A percentile compares a stretch with the other conserved stretches of the same genome.
phyloP scores from a whole-genome alignment of 2,329 filamentous ascomycete species.

The Fusarium sp. region DNA sequence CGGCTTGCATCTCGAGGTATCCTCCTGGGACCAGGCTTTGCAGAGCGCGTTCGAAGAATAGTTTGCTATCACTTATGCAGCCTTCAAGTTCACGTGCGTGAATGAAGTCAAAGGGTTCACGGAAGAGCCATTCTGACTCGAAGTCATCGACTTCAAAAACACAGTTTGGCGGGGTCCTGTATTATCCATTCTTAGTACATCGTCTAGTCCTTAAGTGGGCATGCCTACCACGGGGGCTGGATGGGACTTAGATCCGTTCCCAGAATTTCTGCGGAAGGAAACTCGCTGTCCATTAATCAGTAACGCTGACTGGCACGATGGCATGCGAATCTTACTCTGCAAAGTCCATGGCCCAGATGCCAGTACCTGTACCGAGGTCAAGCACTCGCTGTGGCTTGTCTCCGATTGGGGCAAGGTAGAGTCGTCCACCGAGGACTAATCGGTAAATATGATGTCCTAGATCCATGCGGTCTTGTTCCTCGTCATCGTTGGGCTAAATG shows the following conservation, averaged over 20 bases:
- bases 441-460: conserved; percentile 29
- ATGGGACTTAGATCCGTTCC: conserved; percentile 35
- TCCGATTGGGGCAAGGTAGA: conserved; percentile 21
- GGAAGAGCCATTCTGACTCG: conserved; percentile 28
- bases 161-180: conserved; percentile 25
- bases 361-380: conserved; percentile 28
- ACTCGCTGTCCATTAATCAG: conserved; percentile 1
- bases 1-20: conserved; percentile 30
- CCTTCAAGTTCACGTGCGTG: conserved; percentile 23
- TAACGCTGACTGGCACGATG: accelerated
- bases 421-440: conserved; percentile 13
- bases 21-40: conserved; percentile 1
- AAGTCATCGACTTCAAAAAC: conserved; percentile 32
- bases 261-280: conserved; percentile 9
- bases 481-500: conserved; percentile 22
- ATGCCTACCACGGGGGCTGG: conserved; percentile 21
- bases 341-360: conserved; percentile 35
- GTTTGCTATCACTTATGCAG: conserved; percentile 6
- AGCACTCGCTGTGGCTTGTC: conserved; percentile 15
- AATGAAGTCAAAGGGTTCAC: conserved; percentile 20
- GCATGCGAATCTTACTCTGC: conserved; percentile 1
- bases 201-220: neutral
- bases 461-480: conserved; percentile 34
- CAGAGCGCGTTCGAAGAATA: conserved; percentile 4
- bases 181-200: neutral